Conservation (phyloP, 1,284 basidiomycete genomes). For the Ustilago loliicola region DNA sequence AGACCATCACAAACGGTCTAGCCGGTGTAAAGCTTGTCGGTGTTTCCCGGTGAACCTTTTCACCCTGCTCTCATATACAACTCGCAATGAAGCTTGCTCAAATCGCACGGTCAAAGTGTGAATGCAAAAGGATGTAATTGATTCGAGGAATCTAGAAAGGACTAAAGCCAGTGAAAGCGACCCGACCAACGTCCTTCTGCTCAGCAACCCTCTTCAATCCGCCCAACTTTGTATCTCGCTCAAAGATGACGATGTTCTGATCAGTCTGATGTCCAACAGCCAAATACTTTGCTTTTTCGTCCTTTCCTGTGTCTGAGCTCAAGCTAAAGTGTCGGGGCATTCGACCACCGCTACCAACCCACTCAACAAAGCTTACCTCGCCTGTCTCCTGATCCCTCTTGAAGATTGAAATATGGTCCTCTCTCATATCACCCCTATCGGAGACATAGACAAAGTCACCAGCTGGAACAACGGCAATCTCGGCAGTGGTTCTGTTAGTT, state of each 20-base stretch:
- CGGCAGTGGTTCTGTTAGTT: constrained; percentile 56
- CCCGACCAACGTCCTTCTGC: constrained; percentile 23
- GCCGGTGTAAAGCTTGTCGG: constrained; percentile 62
- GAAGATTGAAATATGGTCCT: constrained; percentile 61
- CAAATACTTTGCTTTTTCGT: constrained; percentile 40
- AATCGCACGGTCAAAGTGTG: neutral
- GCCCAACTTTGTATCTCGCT: constrained; percentile 30
- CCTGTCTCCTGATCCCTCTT: constrained; percentile 26
- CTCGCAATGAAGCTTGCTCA: neutral
- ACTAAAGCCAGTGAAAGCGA: constrained; percentile 54
- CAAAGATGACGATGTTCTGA: constrained; percentile 51
- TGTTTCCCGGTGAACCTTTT: constrained; percentile 26
- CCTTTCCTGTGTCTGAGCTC: constrained; percentile 22
- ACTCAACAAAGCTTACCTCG: constrained; percentile 36
- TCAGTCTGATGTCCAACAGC: constrained; percentile 54
- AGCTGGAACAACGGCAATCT: constrained; percentile 54
- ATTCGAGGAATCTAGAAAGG: constrained; percentile 22
- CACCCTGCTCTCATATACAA: neutral
- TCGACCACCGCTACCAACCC: constrained; percentile 50
- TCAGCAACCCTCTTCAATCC: constrained; percentile 26
- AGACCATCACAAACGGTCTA: constrained; percentile 60
- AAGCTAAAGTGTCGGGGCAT: constrained; percentile 58
- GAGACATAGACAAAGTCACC: constrained; percentile 58
- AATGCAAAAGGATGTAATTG: neutral
- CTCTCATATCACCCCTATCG: constrained; percentile 42